A percentile compares a stretch with the other conserved stretches of the same genome.
Evolutionary conservation across 192 early-diverging fungal genomes (phyloP).

Genomic region (Mortierella claussenii): DNA sequence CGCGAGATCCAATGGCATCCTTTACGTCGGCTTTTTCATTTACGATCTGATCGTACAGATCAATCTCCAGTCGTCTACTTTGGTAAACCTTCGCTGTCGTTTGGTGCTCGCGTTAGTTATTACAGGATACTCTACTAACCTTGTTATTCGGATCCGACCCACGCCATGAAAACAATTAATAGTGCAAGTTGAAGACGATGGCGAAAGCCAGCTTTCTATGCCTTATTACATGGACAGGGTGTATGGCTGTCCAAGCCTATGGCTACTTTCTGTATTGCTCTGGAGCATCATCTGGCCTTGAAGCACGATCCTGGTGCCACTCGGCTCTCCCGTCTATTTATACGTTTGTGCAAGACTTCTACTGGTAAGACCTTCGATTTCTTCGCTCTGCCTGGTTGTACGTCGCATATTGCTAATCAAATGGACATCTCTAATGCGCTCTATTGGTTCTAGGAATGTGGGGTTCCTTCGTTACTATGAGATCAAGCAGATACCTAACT

Average conservation of each 20-base stretch:
- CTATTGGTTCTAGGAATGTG: conserved; percentile 68
- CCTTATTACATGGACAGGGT: conserved; percentile 61
- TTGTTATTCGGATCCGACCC: no score
- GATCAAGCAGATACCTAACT: conserved; percentile 88
- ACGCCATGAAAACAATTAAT: no score
- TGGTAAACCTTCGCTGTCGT: no score
- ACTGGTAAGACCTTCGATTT: conserved; percentile 68
- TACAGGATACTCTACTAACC: background rate
- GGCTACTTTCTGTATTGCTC: conserved; percentile 74
- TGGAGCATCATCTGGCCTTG: conserved; percentile 4
- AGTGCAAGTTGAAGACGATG: conserved; percentile 13
- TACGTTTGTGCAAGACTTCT: conserved; percentile 84
- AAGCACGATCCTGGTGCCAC: conserved; percentile 76
- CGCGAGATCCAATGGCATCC: conserved; percentile 83
- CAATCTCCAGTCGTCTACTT: conserved; percentile 9
- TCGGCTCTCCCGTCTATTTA: conserved; percentile 72
- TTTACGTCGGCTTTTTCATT: conserved; percentile 85
- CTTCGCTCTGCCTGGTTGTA: no score
- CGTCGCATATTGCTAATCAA: no score
- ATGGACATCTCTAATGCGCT: no score
- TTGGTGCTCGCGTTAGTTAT: no score
- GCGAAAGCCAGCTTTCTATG: conserved; percentile 35
- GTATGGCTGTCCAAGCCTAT: conserved; percentile 70
- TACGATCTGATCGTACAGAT: conserved; percentile 71
- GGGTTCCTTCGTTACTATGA: conserved; percentile 90